These are phyloP conservation scores for Asterochloris sp. DNA, from an alignment of 139 green algal species.

Conservation along the genomic window DNA sequence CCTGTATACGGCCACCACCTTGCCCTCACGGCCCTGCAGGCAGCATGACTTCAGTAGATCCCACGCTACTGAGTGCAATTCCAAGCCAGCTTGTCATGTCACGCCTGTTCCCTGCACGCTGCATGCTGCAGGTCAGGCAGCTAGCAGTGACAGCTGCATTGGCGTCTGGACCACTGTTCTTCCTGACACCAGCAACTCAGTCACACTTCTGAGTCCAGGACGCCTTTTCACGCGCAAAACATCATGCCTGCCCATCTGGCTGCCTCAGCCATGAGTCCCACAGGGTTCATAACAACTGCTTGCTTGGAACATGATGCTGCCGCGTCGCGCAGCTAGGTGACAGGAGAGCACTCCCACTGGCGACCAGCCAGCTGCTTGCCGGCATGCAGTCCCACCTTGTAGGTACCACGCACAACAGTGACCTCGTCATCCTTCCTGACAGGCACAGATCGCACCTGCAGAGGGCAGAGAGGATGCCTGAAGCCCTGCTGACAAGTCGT, in stretches of 20 bases:
- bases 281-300: too few relatives aligned
- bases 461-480: background rate
- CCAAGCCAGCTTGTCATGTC: background rate
- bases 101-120: background rate
- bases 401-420: conserved; percentile 90
- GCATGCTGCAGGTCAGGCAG: background rate
- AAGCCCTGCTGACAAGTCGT: background rate
- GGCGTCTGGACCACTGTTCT: too few relatives aligned
- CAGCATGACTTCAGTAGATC: background rate
- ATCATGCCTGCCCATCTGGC: too few relatives aligned
- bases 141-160: background rate
- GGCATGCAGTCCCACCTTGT: conserved; percentile 67
- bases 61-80: background rate
- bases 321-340: background rate
- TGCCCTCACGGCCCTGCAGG: conserved; percentile 86
- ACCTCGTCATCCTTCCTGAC: conserved; percentile 99
- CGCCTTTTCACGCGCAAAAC: too few relatives aligned
- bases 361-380: background rate
- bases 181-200: background rate
- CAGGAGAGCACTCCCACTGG: background rate
- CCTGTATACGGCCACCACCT: conserved; percentile 96
- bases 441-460: conserved; percentile 87
- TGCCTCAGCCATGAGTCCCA: too few relatives aligned
- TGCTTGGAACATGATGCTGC: background rate
- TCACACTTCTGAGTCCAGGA: background rate